These are phyloP conservation scores for Trichomonascaceae sp. DNA, from an alignment of 1,139 yeast species.

Conservation along the genomic window DNA sequence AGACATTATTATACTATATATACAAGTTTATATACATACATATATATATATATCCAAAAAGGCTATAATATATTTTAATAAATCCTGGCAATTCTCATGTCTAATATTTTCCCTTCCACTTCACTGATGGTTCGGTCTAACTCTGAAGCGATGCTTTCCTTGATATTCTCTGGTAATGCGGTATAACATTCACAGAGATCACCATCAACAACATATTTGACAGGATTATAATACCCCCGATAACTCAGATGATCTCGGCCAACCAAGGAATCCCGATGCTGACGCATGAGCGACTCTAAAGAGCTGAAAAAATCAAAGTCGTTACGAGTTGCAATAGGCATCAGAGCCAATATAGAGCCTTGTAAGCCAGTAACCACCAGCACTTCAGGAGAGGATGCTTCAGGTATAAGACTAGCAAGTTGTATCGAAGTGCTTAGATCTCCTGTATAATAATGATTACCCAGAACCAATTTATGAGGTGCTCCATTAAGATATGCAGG, in stretches of 20 bases:
- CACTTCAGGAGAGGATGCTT: constrained; percentile 38
- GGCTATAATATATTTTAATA: constrained; percentile 15
- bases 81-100: constrained; percentile 48
- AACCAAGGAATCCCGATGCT: constrained; percentile 33
- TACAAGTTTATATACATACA: neutral
- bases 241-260: constrained; percentile 66
- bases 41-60: neutral
- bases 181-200: constrained; percentile 65
- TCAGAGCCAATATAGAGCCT: constrained; percentile 71
- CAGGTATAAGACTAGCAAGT: constrained; percentile 7
- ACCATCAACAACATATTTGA: constrained; percentile 75
- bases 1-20: neutral
- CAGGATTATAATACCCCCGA: constrained; percentile 75
- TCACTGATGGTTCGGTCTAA: constrained; percentile 55
- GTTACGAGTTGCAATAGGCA: constrained; percentile 57
- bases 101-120: constrained; percentile 54
- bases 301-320: constrained; percentile 58
- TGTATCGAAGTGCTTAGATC: constrained; percentile 66
- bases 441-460: constrained; percentile 59
- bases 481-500: constrained; percentile 39
- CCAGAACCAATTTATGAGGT: constrained; percentile 45
- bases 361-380: constrained; percentile 69
- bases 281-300: constrained; percentile 48
- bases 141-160: constrained; percentile 45
- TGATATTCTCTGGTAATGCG: constrained; percentile 35